Evolutionary conservation across 75 land plant genomes (phyloP), one percentile per base, ranked within the genome.

Genomic region (Larix kaempferi): DNA sequence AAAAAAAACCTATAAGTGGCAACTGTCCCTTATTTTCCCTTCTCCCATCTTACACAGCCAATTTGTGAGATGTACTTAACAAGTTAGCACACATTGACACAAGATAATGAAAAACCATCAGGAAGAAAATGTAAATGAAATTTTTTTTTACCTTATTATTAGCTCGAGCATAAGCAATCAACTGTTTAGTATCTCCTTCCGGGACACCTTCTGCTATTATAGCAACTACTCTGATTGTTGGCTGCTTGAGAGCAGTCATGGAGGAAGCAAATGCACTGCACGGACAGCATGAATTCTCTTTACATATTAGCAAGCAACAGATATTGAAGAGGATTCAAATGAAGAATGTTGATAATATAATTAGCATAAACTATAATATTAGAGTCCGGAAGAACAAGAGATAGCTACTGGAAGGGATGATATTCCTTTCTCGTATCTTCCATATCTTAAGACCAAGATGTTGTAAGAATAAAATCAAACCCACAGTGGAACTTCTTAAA

Each of bases 131-230:
- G 35, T 39, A 25, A 54, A 27, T 33, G 6, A 73, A 23, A 14
- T 23, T 14, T 19, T 0, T 35, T 69, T 12, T 73, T 73, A 96
- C 99, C 97, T 96, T 94, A 78, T 94, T 92, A 78, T 96, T 96
- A 22, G 97, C 78, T 41, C 87, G 78, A 44, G 99, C 99, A 94
- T 86, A 96, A 56, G 95, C 95, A 78, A 96, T 96, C 74, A 96
- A 83, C 74, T 94, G 92, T 88, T 96, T 96, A 7, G 98, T 82
- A 84, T 96, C 98, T 59, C 86, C 83, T 84, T 96, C 99, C 21
- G 99, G 98, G 73, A 96, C 98, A 80, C 99, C 99, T 85, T 96
- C 99, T 77, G 99, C 99, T 57, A 97, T 97, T 5, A 97, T 97
- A 59, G 99, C 99, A 12, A 91, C 87, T 78, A 97, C 98, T 76